Conservation (phyloP, 163 green algal genomes). For the Chlamydomonas reinhardtii region DNA sequence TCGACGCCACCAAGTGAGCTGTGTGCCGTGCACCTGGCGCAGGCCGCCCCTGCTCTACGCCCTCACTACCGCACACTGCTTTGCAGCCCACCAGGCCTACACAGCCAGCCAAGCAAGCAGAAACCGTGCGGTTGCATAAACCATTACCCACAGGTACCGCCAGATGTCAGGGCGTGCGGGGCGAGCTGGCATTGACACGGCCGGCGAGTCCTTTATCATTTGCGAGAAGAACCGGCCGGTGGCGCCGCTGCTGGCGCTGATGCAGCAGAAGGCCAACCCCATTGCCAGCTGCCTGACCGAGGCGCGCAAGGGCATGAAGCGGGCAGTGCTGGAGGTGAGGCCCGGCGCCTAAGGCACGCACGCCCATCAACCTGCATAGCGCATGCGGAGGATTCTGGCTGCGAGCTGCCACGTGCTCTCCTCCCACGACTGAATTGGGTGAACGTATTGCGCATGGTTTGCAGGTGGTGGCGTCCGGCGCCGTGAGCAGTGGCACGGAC, state of each 20-base stretch:
- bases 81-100: too few species aligned
- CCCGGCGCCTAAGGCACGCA: too few species aligned
- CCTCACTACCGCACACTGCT: too few species aligned
- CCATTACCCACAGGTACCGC: slow-evolving; percentile 68
- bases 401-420: too few species aligned
- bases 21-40: too few species aligned
- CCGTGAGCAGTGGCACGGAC: slow-evolving; percentile 70
- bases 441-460: too few species aligned
- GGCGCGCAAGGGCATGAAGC: slow-evolving; percentile 80
- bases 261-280: slow-evolving; percentile 56
- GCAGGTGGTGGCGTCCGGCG: slow-evolving; percentile 73
- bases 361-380: too few species aligned
- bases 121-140: too few species aligned
- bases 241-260: slow-evolving; percentile 53
- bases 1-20: slow-evolving; percentile 71
- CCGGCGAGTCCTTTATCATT: slow-evolving; percentile 67
- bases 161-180: slow-evolving; percentile 97
- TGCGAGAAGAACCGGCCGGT: slow-evolving; percentile 48
- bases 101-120: too few species aligned
- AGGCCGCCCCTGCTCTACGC: too few species aligned
- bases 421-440: too few species aligned
- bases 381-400: too few species aligned
- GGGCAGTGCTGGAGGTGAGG: slow-evolving; percentile 84
- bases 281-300: slow-evolving; percentile 75
- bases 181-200: slow-evolving; percentile 89